Evolutionary conservation across 176 grass and related monocot genomes (phyloP), one percentile per base, ranked within the genome.

Genomic region (Thinopyrum elongatum): DNA sequence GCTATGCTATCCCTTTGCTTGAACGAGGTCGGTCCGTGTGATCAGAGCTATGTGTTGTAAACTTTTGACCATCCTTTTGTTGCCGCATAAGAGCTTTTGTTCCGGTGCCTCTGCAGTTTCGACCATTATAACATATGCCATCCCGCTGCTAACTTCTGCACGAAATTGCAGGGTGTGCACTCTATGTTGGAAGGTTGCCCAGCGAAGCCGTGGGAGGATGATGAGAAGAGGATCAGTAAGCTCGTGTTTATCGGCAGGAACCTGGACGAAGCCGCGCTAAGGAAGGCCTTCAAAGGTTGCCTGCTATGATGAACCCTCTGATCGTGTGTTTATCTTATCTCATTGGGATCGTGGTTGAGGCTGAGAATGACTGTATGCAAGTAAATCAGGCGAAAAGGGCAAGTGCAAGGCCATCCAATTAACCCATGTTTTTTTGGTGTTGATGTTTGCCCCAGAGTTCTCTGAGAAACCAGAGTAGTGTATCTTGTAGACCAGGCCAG

Each of bases 151-250:
- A 31, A 80, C 42, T 26, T 7, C 36, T 36, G 3, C 66, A 28
- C 0, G 7, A 44, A 51, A n/a, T 31, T 55, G 3, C 59, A 94
- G 90, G 93, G 93, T 1, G 87, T 94, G 79, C 93, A 92, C 69
- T 92, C 90, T 3, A 94, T 92, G 85, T 75, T 94, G 87, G 93
- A 94, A 83, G 93, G 90, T 7, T 94, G 87, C 79, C 90, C 90
- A 4, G 87, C 87, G 17, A 94, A 92, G 42, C 82, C 90, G 16
- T 94, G 93, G 90, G 90, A 91, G 19, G 27, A 74, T 65, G 82
- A 88, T 53, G 93, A 94, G 55, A 92, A 94, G 80, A 87, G 63
- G 81, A 80, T 88, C 85, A 88, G 78, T 38, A 94, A 92, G 55
- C 82, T 94, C 10, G 93, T 94, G 19, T 92, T 92, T 85, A 94